Base-by-base conservation (phyloP, 2,329 filamentous ascomycete genomes). In the Aspergillus pseudoglaucus region DNA sequence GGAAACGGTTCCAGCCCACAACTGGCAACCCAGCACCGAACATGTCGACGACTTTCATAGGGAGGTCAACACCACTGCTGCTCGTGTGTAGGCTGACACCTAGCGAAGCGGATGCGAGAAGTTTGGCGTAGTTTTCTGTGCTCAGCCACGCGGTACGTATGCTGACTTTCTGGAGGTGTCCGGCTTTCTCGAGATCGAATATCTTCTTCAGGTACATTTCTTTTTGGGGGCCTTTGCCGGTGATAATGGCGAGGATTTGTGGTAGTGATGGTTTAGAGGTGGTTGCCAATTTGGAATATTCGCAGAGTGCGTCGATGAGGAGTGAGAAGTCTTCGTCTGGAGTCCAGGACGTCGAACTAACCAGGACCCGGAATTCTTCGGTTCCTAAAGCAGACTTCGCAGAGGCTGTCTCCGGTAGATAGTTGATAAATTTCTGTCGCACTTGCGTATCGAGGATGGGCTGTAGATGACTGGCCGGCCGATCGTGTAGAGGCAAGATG, bases 21-120 rank as follows among this genome's bases (percentile, higher is more conserved):
- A 98, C 93, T 0, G 93, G 93, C 23, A 98, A 73, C 0, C 91
- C 93, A 0, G 90, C 87, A 2, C 93, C 93, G 65, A 98, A 97
- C 90, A 98, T 96, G 65, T 98, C 93, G 12, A 98, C 90, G 1
- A 98, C 90, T 71, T 98, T 98, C 93, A 98, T 98, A 0, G 93
- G 93, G 17, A 98, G 75, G 68, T 98, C 93, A 0, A 98, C 90
- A 1, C 93, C 93, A 2, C 89, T 95, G 56, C 87, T 94, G 12
- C 90, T 96, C 55, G 83, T 95, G 71, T 98, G 93, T 22, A 98
- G 74, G 48, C 88, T 95, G 20, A 98, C 82, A 8, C 93, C 93
- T 0, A 98, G 75, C 59, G 96, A 91, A 3, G 93, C 90, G 40
- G 85, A 85, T 9, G 85, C 87, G 25, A 98, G 81, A 3, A 98